These are phyloP conservation scores for Neurospora sublineolata DNA, from an alignment of 495 filamentous ascomycete species.

Conservation along the genomic window DNA sequence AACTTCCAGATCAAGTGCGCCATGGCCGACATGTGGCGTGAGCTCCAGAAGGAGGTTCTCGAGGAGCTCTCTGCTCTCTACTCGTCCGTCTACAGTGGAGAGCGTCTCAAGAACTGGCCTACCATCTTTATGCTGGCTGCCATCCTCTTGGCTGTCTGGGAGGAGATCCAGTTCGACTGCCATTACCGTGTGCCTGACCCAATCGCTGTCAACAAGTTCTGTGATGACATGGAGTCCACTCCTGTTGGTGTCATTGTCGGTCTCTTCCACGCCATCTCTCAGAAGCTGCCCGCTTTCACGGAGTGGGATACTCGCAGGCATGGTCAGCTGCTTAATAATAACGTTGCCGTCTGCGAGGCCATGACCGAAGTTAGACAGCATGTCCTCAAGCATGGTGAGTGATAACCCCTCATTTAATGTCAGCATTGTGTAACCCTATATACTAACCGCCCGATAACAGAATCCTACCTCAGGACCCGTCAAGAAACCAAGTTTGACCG, in stretches of 20 bases:
- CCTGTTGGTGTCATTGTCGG: slow-evolving; percentile 91
- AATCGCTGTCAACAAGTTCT: slow-evolving; percentile 78
- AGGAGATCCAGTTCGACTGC: slow-evolving; percentile 95
- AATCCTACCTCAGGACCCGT: slow-evolving; percentile 45
- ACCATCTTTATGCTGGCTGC: slow-evolving; percentile 92
- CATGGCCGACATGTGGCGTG: slow-evolving; percentile 91
- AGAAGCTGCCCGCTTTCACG: slow-evolving; percentile 77
- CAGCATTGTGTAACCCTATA: slow-evolving; percentile 6
- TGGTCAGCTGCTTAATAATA: slow-evolving; percentile 75
- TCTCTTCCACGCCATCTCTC: slow-evolving; percentile 88
- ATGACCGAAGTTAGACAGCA: slow-evolving; percentile 88
- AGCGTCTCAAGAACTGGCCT: slow-evolving; percentile 92
- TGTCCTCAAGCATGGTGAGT: slow-evolving; percentile 79
- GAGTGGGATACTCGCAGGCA: slow-evolving; percentile 89
- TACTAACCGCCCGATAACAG: slow-evolving; percentile 16
- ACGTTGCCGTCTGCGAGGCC: slow-evolving; percentile 78
- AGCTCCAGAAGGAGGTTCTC: slow-evolving; percentile 84
- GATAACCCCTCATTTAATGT: not conserved
- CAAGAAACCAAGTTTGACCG: slow-evolving; percentile 65
- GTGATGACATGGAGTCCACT: slow-evolving; percentile 84
- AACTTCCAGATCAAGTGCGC: slow-evolving; percentile 97
- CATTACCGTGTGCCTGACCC: slow-evolving; percentile 82
- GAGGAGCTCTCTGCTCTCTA: slow-evolving; percentile 84
- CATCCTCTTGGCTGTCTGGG: slow-evolving; percentile 84
- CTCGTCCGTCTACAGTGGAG: slow-evolving; percentile 85